Percentiles rank a stretch among this genome's conserved stretches.
Conservation (phyloP, 2,329 filamentous ascomycete genomes). For the Pseudogymnoascus sp. region DNA sequence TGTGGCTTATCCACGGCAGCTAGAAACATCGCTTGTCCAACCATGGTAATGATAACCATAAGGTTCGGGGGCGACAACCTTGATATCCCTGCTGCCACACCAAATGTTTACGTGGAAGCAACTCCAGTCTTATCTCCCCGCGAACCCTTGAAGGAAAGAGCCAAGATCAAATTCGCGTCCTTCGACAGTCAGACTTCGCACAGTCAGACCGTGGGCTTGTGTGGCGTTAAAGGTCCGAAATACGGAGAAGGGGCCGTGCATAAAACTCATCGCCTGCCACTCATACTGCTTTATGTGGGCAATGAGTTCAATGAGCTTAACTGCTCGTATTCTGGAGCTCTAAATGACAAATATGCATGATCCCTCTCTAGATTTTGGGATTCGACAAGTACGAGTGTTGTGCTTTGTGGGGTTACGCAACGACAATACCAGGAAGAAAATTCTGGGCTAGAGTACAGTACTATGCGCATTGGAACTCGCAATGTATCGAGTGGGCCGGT, state of each 20-base stretch:
- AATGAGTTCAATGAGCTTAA: not conserved
- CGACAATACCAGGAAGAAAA: not conserved
- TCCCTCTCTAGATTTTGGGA: not conserved
- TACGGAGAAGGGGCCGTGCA: not conserved
- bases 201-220: not conserved
- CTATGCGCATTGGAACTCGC: not conserved
- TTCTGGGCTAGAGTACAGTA: not conserved
- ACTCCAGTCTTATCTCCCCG: not conserved
- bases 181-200: not conserved
- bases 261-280: not conserved
- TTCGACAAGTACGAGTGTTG: not conserved
- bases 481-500: not conserved
- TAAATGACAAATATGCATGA: not conserved
- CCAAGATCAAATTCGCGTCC: not conserved
- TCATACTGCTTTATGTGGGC: not conserved
- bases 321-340: not conserved
- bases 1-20: not conserved
- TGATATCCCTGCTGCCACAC: not conserved
- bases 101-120: not conserved
- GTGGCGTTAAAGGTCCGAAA: not conserved
- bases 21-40: not conserved
- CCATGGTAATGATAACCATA: not conserved
- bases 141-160: not conserved
- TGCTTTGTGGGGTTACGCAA: not conserved
- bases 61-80: conserved; percentile 3